Base-by-base conservation (phyloP, 2,329 filamentous ascomycete genomes). In the Parascedosporium putredinis region DNA sequence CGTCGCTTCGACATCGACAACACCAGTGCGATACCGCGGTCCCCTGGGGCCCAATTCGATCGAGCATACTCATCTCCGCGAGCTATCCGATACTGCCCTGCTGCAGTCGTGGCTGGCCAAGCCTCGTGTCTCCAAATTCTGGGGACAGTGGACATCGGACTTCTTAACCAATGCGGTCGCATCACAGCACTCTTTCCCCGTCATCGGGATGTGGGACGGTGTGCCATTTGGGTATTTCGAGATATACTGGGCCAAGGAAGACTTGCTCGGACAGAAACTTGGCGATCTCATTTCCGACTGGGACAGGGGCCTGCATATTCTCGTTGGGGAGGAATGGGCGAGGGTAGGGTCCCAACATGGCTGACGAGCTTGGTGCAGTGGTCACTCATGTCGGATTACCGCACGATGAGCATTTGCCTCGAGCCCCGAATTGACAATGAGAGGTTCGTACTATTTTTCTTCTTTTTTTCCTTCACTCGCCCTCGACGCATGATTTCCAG, bases 171-270 rank as follows among this genome's bases (percentile, higher is more conserved):
- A 69, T 2, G 81, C 76, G 0, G 68, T 97, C 9, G 73, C 73
- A 10, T 81, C 75, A 18, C 73, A 75, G 16, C 85, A 96, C 65
- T 88, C 83, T 7, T 95, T 97, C 64, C 93, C 93, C 0, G 88
- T 84, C 0, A 91, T 97, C 53, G 93, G 87, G 1, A 83, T 89
- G 62, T 98, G 91, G 87, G 88, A 97, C 58, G 90, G 88, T 9
- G 84, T 91, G 53, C 91, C 91, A 0, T 98, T 97, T 67, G 93
- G 89, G 0, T 98, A 94, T 63, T 96, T 98, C 62, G 93, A 98
- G 69, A 77, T 98, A 29, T 98, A 98, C 68, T 98, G 93, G 91
- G 88, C 93, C 3, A 95, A 95, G 60, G 93, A 98, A 62, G 93
- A 97, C 60, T 69, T 73, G 0, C 64, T 98, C 1, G 88, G 87